These are phyloP conservation scores for Arabidopsis arenosa DNA, from an alignment of 345 rosid genomes.

Conservation along the genomic window DNA sequence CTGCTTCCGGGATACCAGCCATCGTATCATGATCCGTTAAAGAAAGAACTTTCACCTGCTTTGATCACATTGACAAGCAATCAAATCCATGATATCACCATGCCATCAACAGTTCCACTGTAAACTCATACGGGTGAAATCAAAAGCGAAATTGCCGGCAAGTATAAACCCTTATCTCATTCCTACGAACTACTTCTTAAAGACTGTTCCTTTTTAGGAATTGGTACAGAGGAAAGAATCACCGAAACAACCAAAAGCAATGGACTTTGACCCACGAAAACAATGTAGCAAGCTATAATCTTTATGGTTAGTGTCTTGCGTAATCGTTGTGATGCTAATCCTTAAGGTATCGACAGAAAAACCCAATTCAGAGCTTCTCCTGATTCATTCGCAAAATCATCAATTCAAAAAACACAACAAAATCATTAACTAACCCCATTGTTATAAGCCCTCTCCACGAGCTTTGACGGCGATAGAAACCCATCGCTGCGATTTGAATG, in stretches of 20 bases:
- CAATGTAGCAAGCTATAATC: background rate
- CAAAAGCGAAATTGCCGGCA: background rate
- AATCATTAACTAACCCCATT: conserved; percentile 68
- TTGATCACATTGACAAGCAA: conserved; percentile 22
- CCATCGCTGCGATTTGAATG: conserved; percentile 97
- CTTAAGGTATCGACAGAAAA: background rate
- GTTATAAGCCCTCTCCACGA: conserved; percentile 84
- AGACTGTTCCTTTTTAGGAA: too few species aligned
- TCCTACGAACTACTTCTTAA: background rate
- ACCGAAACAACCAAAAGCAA: background rate
- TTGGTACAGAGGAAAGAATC: background rate
- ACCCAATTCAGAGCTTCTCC: background rate
- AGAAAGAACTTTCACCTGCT: conserved; percentile 95
- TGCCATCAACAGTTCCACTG: background rate
- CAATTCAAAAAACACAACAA: background rate
- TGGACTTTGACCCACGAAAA: background rate
- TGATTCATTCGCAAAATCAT: background rate
- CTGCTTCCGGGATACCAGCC: conserved; percentile 88
- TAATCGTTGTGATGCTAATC: background rate
- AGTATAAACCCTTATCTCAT: background rate
- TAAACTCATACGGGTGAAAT: background rate
- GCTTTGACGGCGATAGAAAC: conserved; percentile 84
- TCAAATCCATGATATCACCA: background rate
- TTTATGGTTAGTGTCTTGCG: background rate
- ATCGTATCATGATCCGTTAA: conserved; percentile 95